phyloP scores from a whole-genome alignment of 2,329 filamentous ascomycete genomes.

The Claviceps sp. region DNA sequence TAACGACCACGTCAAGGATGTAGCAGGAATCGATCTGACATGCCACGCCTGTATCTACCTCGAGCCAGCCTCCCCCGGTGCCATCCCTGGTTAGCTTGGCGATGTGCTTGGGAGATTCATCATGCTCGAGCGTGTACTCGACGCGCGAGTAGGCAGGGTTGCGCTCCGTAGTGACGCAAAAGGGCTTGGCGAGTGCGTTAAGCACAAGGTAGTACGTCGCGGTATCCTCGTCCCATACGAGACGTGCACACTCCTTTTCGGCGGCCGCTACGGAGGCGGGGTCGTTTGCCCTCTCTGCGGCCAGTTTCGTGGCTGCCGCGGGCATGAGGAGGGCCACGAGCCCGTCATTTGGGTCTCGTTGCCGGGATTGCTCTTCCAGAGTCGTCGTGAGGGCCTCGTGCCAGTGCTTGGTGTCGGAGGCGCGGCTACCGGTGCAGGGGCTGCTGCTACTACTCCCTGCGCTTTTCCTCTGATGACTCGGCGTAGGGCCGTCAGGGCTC shows the following conservation, averaged over 20 bases:
- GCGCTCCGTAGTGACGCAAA: constrained; percentile 45
- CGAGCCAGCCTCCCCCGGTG: constrained; percentile 44
- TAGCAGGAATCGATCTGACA: constrained; percentile 47
- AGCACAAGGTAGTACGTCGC: constrained; percentile 49
- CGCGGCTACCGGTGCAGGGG: not conserved
- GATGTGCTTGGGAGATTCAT: constrained; percentile 46
- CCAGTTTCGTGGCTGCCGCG: constrained; percentile 47
- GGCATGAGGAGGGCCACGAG: constrained; percentile 59
- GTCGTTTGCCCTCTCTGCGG: constrained; percentile 46
- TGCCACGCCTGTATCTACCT: constrained; percentile 48
- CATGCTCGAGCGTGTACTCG: constrained; percentile 53
- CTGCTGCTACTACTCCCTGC: constrained; percentile 12
- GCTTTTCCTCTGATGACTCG: constrained; percentile 6
- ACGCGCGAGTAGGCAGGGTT: constrained; percentile 45
- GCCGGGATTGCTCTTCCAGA: constrained; percentile 40
- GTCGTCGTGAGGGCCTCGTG: constrained; percentile 44
- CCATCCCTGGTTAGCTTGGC: constrained; percentile 48
- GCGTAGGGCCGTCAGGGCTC: constrained; percentile 9
- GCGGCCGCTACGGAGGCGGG: constrained; percentile 47
- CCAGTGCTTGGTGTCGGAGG: constrained; percentile 35
- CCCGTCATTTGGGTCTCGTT: constrained; percentile 44
- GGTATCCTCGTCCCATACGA: constrained; percentile 58
- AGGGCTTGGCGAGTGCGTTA: constrained; percentile 48
- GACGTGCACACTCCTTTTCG: constrained; percentile 53
- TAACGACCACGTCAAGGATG: constrained; percentile 47